Conservation (phyloP, 495 filamentous ascomycete genomes). For the Oidiodendron maius region DNA sequence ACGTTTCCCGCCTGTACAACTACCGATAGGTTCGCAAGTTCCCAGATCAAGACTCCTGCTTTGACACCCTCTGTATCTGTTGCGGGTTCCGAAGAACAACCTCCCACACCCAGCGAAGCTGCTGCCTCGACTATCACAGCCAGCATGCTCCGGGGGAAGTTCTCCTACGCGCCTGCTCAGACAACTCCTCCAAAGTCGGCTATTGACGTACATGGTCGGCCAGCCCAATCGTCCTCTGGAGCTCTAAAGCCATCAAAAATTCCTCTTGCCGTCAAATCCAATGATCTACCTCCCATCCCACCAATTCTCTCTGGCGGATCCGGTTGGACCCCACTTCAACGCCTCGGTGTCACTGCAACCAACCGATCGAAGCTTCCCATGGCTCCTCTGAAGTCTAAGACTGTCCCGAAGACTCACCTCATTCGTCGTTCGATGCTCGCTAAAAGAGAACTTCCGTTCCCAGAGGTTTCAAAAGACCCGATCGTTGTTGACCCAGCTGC, state of each 20-base stretch:
- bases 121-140: neutral
- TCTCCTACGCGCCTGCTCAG: constrained; percentile 9
- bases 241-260: constrained; percentile 13
- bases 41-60: constrained; percentile 10
- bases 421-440: constrained; percentile 13
- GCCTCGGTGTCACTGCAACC: constrained; percentile 12
- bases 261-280: constrained; percentile 18
- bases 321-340: constrained; percentile 20
- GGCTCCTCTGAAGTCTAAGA: constrained; percentile 16
- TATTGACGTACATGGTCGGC: neutral
- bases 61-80: constrained; percentile 10
- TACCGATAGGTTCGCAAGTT: neutral
- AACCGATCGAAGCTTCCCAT: constrained; percentile 14
- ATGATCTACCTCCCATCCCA: neutral
- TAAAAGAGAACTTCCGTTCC: constrained; percentile 17
- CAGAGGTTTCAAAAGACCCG: constrained; percentile 11
- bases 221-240: constrained; percentile 13
- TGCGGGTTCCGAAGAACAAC: constrained; percentile 10
- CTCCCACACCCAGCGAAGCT: constrained; percentile 12
- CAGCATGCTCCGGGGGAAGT: constrained; percentile 11
- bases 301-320: neutral
- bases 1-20: neutral
- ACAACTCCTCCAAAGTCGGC: constrained; percentile 5
- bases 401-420: neutral
- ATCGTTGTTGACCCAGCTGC: constrained; percentile 12